These are phyloP conservation scores for Aspergillus pseudoglaucus DNA, from an alignment of 2,329 filamentous ascomycete genomes.

Conservation along the genomic window DNA sequence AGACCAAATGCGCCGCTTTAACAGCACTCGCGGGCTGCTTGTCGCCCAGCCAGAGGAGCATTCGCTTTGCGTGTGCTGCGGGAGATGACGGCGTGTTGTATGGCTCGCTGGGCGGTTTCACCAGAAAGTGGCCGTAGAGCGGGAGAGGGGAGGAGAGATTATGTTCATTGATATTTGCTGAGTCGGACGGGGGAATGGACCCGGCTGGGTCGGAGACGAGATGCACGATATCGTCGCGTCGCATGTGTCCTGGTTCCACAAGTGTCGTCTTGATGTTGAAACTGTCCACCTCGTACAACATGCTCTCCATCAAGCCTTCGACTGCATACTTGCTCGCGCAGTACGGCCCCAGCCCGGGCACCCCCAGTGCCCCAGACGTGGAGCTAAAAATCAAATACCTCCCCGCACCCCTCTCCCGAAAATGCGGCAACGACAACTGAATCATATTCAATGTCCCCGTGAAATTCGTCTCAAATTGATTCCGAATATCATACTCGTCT, in stretches of 20 bases:
- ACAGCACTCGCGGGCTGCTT: conserved; percentile 87
- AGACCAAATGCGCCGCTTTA: conserved; percentile 87
- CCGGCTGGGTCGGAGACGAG: conserved; percentile 24
- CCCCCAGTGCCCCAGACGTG: conserved; percentile 83
- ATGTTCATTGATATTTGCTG: conserved; percentile 16
- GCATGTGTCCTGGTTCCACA: conserved; percentile 82
- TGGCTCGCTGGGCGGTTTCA: conserved; percentile 75
- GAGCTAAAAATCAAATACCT: conserved; percentile 93
- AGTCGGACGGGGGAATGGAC: neutral
- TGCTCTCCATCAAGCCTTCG: conserved; percentile 89
- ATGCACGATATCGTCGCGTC: conserved; percentile 62
- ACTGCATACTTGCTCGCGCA: conserved; percentile 97
- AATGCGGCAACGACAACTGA: conserved; percentile 79
- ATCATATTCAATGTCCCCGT: conserved; percentile 93
- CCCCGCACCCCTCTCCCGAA: conserved; percentile 67
- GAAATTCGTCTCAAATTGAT: conserved; percentile 97
- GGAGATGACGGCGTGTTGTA: conserved; percentile 74
- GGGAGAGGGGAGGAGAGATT: conserved; percentile 52
- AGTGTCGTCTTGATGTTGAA: conserved; percentile 93
- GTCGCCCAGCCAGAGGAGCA: conserved; percentile 92
- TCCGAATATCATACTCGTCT: conserved; percentile 86
- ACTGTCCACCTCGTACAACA: conserved; percentile 88
- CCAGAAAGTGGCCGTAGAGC: conserved; percentile 85
- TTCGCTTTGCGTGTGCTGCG: conserved; percentile 78
- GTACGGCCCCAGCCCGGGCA: conserved; percentile 87